Base-by-base conservation (phyloP, 2,329 filamentous ascomycete genomes). In the Monilinia laxa region DNA sequence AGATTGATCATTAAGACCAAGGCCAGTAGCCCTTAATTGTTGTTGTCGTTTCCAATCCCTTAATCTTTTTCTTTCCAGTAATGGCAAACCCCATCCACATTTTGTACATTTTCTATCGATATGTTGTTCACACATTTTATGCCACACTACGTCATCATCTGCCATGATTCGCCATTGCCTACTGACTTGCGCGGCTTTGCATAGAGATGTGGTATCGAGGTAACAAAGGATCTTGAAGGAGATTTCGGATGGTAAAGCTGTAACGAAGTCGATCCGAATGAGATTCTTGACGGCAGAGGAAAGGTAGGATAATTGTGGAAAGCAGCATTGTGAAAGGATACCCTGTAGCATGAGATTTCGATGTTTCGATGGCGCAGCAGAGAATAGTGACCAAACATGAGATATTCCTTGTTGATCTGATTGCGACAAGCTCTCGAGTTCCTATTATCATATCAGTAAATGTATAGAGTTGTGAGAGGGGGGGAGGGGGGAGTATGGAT, bases 111-210 rank as follows among this genome's bases (percentile, higher is more conserved):
- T 96, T 68, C 92, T 84, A 76, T 96, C 92, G 73, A 97, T 96
- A 77, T 97, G 93, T 76, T 98, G 94, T 78, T 97, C 93, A 76
- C 95, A 99, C 93, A 98, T 97, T 70, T 90, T 90, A 76, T 97
- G 91, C 95, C 95, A 99, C 4, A 99, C 94, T 11, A 96, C 90
- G 77, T 99, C 94, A 75, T 97, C 94, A 74, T 98, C 95, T n/a
- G 95, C 94, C 52, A 99, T 81, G 67, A 86, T 86, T 69, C 92
- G 86, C 95, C 95, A 99, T 73, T 89, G 85, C 67, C 88, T 87
- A 76, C 92, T 97, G 65, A 99, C 95, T 78, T 97, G 93, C 0
- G 95, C 92, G 1, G 95, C 94, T 77, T 97, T 97, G 82, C 95
- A 98, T 0, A 99, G 84, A 0, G 94, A 97, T 2, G 91, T 90